Base-by-base conservation (phyloP, 805 yeast species). In the Saccharomycopsis vini region DNA sequence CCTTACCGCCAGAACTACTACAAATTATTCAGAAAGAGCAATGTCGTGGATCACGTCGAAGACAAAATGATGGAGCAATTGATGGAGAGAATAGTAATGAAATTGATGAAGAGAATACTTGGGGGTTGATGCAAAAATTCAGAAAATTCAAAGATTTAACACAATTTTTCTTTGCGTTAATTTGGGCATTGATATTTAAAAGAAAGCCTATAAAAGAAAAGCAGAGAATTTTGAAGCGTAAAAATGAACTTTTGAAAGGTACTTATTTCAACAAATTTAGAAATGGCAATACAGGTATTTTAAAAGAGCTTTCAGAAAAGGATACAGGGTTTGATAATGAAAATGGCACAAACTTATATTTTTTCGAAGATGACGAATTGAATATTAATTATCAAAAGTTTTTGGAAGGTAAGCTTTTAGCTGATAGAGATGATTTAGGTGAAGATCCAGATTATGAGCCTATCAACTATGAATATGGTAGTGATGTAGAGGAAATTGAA, bases 401-500 rank as follows among this genome's bases (percentile, higher is more conserved):
- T 4, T 50, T 69, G 31, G 44, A 47, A 15, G 56, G 54, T 5
- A 54, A 47, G 26, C 19, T 49, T 31, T 50, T 66, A 3, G 60
- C 70, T n/a, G 74, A 69, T 20, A 50, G 57, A 18, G 74, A 70
- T 44, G 55, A 50, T 24, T n/a, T n/a, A n/a, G n/a, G n/a, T n/a
- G n/a, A n/a, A n/a, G n/a, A n/a, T n/a, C n/a, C n/a, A n/a, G n/a
- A 21, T n/a, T 30, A 9, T 30, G 33, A 7, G 29, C 12, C 12
- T 12, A 24, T 6, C 29, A 24, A 24, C 29, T 6, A 24, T 6
- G 29, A 24, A 24, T 6, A 24, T 7, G 29, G 29, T 24, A 24
- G 12, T 12, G 29, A 24, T 7, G 29, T 9, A 12, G 29, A 26
- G 5, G 33, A 30, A 13, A 9, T 30, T 9, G 33, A 30, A 30